Evolutionary conservation across 805 yeast genomes (phyloP), one percentile per base, ranked within the genome.

Genomic region (Blastobotrys attinorum): DNA sequence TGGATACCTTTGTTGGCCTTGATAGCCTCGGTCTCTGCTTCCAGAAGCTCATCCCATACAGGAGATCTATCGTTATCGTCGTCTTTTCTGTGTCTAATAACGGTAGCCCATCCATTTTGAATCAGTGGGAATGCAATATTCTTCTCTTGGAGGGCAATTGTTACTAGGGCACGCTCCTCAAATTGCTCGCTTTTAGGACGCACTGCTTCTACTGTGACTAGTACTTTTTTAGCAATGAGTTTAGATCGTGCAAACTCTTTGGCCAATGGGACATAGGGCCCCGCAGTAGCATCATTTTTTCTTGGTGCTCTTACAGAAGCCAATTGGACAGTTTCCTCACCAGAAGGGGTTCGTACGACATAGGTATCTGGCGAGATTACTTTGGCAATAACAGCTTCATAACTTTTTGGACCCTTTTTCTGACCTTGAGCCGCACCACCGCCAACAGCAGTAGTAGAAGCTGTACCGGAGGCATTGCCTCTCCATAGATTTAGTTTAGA

Each of bases 241-340:
- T 73, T 72, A 44, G 75, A 72, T 56, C 96, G 74, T 7, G 76
- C 80, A 60, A 73, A 85, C 58, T 86, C 96, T 49, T 75, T 75
- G n/a, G 92, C 87, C 48, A 71, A 70, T 16, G 76, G 71, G 17
- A 75, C 79, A 58, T 76, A 75, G 0, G 79, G 73, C 16, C 77
- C 76, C 37, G 73, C 65, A 3, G 72, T 62, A 25, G 77, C 57
- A 51, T 83, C 92, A 34, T 69, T 63, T 42, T 72, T 73, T 53
- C 85, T 73, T 34, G 96, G 95, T 1, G 79, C 83, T 50, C 94
- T 72, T 36, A 84, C 55, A 1, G 92, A 83, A 2, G 94, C 76
- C 53, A 86, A 69, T 58, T 84, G 90, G 31, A 83, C 88, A 17
- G 84, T 75, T 49, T 79, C 86, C 15, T 54, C 51, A 22, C 47